Evolutionary conservation across 2,329 filamentous ascomycete genomes (phyloP), one percentile per base, ranked within the genome.

Genomic region (Colletotrichum sp.): DNA sequence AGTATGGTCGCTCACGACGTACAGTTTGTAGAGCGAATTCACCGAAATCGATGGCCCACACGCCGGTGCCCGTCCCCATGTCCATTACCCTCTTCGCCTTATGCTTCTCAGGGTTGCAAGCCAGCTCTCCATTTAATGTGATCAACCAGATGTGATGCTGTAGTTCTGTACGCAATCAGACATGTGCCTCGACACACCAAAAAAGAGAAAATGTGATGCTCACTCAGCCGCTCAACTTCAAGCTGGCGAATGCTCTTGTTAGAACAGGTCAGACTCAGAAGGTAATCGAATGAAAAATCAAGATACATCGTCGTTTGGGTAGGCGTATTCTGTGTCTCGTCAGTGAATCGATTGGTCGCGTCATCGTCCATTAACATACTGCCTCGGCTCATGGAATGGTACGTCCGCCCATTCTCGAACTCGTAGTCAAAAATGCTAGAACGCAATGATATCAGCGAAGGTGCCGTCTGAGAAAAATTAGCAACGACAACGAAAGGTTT

Each of bases 1-100:
- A 13, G 32, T 34, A 4, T 4, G 72, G 79, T 64, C 78, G 77
- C 21, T 68, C 39, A 21, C n/a, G 2, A 0, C 32, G 13, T 7
- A 4, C n/a, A 10, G n/a, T n/a, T 32, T 39, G 34, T 26, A 32
- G 24, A 32, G 14, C 21, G n/a, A 52, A 26, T 28, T 60, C 28
- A 81, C 81, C 86, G 77, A 88, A 85, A 68, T 89, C 87, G 6
- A 89, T 85, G 4, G 84, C 83, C 85, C 85, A 87, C 9, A 83
- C 79, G 10, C 87, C 87, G 12, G 87, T 89, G 0, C 88, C 88
- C 2, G 87, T 89, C n/a, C 88, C 88, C 39, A 88, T 77, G 79
- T 90, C 88, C 4, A 90, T 80, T 7, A 86, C 81, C 6, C 81
- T 82, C 10, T 74, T 68, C 8, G 82, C 66, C 3, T 77, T 79